phyloP scores from a whole-genome alignment of 139 green algal species.

The Auxenochlorella protothecoides region DNA sequence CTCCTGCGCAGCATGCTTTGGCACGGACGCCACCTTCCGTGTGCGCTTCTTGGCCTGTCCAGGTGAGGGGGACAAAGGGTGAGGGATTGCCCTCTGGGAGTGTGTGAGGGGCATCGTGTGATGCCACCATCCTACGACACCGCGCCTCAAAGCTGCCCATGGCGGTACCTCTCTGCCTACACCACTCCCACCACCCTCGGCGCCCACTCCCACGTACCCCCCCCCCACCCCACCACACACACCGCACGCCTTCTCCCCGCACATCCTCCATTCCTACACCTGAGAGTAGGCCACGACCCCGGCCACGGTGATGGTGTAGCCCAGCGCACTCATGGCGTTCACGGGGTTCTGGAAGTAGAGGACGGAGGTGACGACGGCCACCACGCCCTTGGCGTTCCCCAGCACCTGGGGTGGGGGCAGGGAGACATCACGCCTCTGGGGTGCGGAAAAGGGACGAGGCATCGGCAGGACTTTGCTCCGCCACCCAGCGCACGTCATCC shows the following conservation, averaged over 20 bases:
- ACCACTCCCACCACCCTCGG: not conserved
- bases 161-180: not conserved
- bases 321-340: constrained; percentile 43
- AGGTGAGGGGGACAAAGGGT: not conserved
- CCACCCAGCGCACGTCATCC: too few species aligned
- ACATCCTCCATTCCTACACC: not conserved
- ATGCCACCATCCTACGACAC: not conserved
- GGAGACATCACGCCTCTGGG: not conserved
- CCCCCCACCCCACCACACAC: not conserved
- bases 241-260: not conserved
- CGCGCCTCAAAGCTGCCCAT: not conserved
- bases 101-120: too few species aligned
- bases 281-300: constrained; percentile 64
- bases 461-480: constrained; percentile 18
- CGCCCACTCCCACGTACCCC: not conserved
- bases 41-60: constrained; percentile 9
- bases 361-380: constrained; percentile 74
- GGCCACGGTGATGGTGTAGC: constrained; percentile 71
- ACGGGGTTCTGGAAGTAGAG: constrained; percentile 77
- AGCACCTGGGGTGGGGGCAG: constrained; percentile 56
- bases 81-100: not conserved
- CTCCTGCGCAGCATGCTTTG: too few species aligned
- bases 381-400: constrained; percentile 93
- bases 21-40: too few species aligned
- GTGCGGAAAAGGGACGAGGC: not conserved